phyloP scores from a whole-genome alignment of 2,329 filamentous ascomycete species.

The Aplosporella prunicola region DNA sequence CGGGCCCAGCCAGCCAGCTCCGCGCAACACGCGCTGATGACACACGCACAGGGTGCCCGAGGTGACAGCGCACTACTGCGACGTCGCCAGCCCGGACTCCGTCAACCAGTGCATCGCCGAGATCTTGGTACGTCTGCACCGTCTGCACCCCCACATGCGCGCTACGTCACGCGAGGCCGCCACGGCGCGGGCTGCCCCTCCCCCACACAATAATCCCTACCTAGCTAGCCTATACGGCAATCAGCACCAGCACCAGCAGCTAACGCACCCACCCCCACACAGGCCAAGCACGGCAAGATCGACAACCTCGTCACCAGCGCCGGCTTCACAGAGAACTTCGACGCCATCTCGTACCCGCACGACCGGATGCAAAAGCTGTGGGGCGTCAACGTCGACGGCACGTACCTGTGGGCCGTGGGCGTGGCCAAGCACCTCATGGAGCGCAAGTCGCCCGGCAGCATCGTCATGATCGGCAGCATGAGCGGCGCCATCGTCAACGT shows the following conservation, averaged over 20 bases:
- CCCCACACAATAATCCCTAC: too few species aligned
- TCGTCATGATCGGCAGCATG: slow-evolving; percentile 96
- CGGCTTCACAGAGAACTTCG: slow-evolving; percentile 92
- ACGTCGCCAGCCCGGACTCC: slow-evolving; percentile 72
- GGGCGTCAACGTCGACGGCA: slow-evolving; percentile 88
- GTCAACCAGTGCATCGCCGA: slow-evolving; percentile 66
- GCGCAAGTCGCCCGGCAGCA: slow-evolving; percentile 67
- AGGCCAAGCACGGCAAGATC: slow-evolving; percentile 62
- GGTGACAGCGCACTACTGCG: slow-evolving; percentile 82
- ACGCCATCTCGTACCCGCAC: slow-evolving; percentile 81
- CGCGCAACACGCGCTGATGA: too few species aligned
- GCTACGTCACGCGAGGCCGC: too few species aligned
- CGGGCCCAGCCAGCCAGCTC: too few species aligned
- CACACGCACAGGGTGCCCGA: slow-evolving; percentile 57
- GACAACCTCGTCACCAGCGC: slow-evolving; percentile 93
- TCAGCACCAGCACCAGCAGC: too few species aligned
- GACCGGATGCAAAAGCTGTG: slow-evolving; percentile 89
- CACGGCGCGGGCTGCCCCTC: too few species aligned
- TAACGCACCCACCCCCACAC: too few species aligned
- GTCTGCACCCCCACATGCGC: too few species aligned
- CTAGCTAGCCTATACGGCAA: too few species aligned
- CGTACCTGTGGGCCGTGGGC: slow-evolving; percentile 75
- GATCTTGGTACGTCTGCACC: slow-evolving; percentile 48
- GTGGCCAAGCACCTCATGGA: slow-evolving; percentile 85
- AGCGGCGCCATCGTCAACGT: slow-evolving; percentile 89